These are phyloP conservation scores for Amaranthus palmeri DNA, from an alignment of 148 eudicot genomes.

Conservation along the genomic window DNA sequence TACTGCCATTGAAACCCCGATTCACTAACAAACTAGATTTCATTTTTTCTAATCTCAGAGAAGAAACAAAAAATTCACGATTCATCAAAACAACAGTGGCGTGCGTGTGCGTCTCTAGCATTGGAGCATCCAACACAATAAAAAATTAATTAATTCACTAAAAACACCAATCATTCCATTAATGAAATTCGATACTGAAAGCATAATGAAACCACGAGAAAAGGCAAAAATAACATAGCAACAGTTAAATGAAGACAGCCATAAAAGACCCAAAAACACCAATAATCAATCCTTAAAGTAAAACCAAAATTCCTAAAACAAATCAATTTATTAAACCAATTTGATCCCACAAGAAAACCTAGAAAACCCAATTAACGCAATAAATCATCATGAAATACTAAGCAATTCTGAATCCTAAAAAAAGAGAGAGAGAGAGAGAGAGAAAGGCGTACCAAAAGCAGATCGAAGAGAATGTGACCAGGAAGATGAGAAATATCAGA, in stretches of 20 bases:
- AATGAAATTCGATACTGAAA: too few species aligned
- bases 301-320: neutral
- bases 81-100: neutral
- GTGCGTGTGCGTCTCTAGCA: neutral
- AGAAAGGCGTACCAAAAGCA: constrained; percentile 47
- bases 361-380: neutral
- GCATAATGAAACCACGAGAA: neutral
- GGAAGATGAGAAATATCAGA: constrained; percentile 75
- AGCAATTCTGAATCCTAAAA: neutral
- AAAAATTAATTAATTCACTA: too few species aligned
- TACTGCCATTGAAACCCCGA: too few species aligned
- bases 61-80: too few species aligned
- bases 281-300: neutral
- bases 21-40: too few species aligned
- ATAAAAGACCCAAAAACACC: neutral
- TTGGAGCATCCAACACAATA: neutral
- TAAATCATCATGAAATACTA: neutral
- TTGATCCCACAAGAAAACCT: neutral
- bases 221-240: neutral
- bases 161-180: too few species aligned
- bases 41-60: too few species aligned
- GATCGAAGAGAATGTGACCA: constrained; percentile 72
- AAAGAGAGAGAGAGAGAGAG: neutral
- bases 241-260: neutral
- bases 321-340: neutral